Evolutionary conservation across 2,329 filamentous ascomycete species (phyloP).

Genomic region (Waltergamsia citrina): DNA sequence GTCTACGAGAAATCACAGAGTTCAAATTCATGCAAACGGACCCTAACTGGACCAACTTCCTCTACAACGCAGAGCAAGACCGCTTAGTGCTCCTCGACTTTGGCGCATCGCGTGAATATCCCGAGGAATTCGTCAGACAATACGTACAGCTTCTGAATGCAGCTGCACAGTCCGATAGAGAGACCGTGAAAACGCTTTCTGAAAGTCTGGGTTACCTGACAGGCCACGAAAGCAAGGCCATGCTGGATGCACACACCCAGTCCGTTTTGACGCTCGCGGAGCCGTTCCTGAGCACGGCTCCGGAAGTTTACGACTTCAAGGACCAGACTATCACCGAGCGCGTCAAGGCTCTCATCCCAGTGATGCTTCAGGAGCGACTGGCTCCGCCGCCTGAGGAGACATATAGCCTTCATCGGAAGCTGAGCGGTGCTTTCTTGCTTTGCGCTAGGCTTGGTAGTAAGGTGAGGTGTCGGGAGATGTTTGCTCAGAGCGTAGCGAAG

Average conservation of each 20-base stretch:
- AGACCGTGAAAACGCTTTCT: slow-evolving; percentile 56
- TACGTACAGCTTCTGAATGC: slow-evolving; percentile 77
- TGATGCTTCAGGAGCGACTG: slow-evolving; percentile 85
- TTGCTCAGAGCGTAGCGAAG: slow-evolving; percentile 44
- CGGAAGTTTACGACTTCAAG: slow-evolving; percentile 81
- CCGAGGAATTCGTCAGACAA: slow-evolving; percentile 64
- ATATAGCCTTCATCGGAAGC: slow-evolving; percentile 87
- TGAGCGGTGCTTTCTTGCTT: slow-evolving; percentile 89
- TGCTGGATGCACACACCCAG: slow-evolving; percentile 85
- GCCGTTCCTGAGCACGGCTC: slow-evolving; percentile 69
- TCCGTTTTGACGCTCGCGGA: slow-evolving; percentile 87
- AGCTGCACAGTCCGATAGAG: slow-evolving; percentile 61
- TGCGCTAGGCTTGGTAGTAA: slow-evolving; percentile 79
- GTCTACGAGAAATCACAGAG: slow-evolving; percentile 84
- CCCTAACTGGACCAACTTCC: slow-evolving; percentile 98
- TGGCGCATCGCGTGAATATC: slow-evolving; percentile 82
- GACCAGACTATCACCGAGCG: slow-evolving; percentile 95
- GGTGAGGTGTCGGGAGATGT: slow-evolving; percentile 74
- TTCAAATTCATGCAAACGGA: slow-evolving; percentile 99
- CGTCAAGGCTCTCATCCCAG: slow-evolving; percentile 76
- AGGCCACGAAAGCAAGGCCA: slow-evolving; percentile 72
- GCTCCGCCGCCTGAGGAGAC: slow-evolving; percentile 95
- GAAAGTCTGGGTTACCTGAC: slow-evolving; percentile 83
- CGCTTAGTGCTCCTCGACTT: slow-evolving; percentile 92
- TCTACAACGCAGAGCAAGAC: slow-evolving; percentile 66